Base-by-base conservation (phyloP, 2,329 filamentous ascomycete species). In the Dendryphion nanum region DNA sequence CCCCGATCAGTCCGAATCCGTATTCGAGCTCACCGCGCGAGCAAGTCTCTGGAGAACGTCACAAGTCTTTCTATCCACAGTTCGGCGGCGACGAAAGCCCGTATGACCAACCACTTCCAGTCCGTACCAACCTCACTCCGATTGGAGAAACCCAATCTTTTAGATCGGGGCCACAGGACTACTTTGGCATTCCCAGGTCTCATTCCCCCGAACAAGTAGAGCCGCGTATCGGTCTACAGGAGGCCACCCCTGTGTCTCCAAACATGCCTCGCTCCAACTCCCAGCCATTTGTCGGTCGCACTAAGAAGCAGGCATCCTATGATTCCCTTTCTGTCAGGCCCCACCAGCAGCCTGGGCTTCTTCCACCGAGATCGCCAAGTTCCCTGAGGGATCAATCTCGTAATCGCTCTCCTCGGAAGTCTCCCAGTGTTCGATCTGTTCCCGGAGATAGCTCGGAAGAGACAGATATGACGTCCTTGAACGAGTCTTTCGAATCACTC, bases 391-490 rank as follows among this genome's bases (percentile, higher is more conserved):
- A 30, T 15, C 10, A 15, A 8, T 30, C 29, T 16, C 12, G 29
- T 8, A 18, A 15, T 13, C 56, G 57, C 30, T 66, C 64, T 17
- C 62, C 62, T 10, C 46, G 54, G 12, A 37, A 51, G 18, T 67
- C 66, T 7, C 66, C 72, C n/a, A 74, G 70, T 53, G 69, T 72
- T 21, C 57, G 70, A 33, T 73, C 73, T 8, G 66, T 71, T 8
- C 62, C 57, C 17, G 62, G 55, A 4, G 70, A 74, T 39, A 81
- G 79, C 18, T 83, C 80, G 2, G 77, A 79, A 41, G 86, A 90
- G 35, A 85, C 89, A 38, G 87, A 91, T 41, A 76, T 75, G 31
- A 75, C 76, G 54, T 78, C 76, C 2, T 71, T 75, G 41, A 70
- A 68, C n/a, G 70, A 73, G 10, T 79, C 76, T 8, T 75, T 74